Conservation (phyloP, 164 flowering plant genomes). For the Macadamia tetraphylla region DNA sequence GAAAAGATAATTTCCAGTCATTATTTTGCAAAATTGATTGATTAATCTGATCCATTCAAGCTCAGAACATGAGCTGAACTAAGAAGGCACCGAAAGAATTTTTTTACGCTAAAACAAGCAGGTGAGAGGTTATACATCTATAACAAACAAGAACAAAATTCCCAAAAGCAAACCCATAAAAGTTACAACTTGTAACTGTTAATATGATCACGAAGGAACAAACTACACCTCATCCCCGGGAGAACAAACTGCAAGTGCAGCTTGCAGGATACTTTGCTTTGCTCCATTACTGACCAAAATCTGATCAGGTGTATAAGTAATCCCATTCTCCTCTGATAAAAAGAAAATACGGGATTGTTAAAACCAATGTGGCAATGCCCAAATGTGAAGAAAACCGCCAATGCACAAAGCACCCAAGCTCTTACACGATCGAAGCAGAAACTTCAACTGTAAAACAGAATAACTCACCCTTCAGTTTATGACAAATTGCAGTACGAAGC, state of each 20-base stretch:
- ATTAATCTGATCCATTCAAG: background rate
- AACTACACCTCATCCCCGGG: slow-evolving; percentile 89
- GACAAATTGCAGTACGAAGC: slow-evolving; percentile 78
- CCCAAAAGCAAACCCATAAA: background rate
- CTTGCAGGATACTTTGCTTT: slow-evolving; percentile 77
- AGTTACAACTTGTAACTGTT: background rate
- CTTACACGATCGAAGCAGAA: background rate
- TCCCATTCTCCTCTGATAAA: slow-evolving; percentile 80
- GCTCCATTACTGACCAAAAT: slow-evolving; percentile 95
- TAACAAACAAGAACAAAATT: background rate
- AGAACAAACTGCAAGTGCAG: slow-evolving; percentile 82
- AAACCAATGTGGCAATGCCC: background rate
- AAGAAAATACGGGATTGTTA: background rate
- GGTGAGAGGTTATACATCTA: background rate
- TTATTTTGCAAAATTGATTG: background rate
- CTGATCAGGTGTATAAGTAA: slow-evolving; percentile 80
- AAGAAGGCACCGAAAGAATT: background rate
- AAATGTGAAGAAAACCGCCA: background rate
- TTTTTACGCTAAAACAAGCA: background rate
- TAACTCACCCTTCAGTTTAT: slow-evolving; percentile 68
- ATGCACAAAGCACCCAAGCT: background rate
- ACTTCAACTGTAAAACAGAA: background rate
- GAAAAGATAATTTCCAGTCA: background rate
- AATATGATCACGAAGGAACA: background rate
- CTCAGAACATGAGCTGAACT: background rate